Percentiles rank a stretch among this genome's conserved stretches.
phyloP scores from a whole-genome alignment of 306 rosid genomes.

The Sicyos edulis region DNA sequence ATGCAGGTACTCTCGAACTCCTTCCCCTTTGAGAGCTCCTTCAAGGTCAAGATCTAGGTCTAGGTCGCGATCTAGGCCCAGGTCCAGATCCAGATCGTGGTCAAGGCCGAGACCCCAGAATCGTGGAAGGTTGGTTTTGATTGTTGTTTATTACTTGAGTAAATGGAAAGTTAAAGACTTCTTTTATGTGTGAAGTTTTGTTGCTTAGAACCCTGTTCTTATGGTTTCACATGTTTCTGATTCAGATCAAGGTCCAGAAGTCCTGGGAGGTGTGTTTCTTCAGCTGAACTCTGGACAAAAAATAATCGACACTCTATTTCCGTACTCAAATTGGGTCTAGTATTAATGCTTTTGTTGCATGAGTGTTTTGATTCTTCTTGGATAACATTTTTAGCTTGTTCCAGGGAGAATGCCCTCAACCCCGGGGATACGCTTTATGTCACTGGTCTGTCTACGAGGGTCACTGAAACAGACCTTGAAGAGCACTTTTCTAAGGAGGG shows the following conservation, averaged over 20 bases:
- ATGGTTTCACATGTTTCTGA: constrained; percentile 16
- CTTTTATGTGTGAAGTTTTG: neutral
- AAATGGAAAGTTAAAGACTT: neutral
- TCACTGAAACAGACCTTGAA: constrained; percentile 78
- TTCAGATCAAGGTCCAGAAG: constrained; percentile 83
- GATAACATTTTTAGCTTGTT: constrained; percentile 19
- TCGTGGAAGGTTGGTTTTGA: constrained; percentile 76
- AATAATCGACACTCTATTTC: neutral
- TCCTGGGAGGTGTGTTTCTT: constrained; percentile 55
- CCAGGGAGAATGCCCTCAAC: constrained; percentile 47
- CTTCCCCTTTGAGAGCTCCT: constrained; percentile 75
- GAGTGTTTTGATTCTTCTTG: constrained; percentile 18
- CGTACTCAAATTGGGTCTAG: neutral
- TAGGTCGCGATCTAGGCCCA: constrained; percentile 42
- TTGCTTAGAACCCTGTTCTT: neutral
- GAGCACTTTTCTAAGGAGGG: constrained; percentile 94
- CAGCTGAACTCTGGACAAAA: neutral
- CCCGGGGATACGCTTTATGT: constrained; percentile 85
- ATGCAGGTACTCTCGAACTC: constrained; percentile 65
- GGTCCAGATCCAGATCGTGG: constrained; percentile 49
- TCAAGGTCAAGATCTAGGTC: constrained; percentile 54
- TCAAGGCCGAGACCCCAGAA: constrained; percentile 70
- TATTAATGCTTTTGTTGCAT: neutral
- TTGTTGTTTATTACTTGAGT: constrained; percentile 9
- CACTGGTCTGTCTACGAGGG: constrained; percentile 90